Conservation (phyloP, 2,329 filamentous ascomycete species). For the Aspergillus pseudotamarii region DNA sequence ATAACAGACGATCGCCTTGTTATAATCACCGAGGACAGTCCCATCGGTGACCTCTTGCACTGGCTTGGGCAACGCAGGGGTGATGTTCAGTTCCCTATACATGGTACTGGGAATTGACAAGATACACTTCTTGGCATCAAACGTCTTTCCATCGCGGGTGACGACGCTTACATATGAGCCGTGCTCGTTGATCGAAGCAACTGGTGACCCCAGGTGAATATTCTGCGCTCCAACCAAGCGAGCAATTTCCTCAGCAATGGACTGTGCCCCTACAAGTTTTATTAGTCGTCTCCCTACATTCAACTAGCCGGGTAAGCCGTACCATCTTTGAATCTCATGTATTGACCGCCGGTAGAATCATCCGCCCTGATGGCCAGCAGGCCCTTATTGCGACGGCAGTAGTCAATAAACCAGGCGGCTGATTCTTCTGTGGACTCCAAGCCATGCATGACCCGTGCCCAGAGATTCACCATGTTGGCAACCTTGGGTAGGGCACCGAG, state of each 20-base stretch:
- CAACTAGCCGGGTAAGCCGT: not conserved
- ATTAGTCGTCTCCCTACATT: not conserved
- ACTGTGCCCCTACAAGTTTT: not conserved
- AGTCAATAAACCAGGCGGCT: constrained; percentile 43
- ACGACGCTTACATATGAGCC: not conserved
- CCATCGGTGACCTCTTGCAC: not conserved
- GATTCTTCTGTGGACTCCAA: constrained; percentile 41
- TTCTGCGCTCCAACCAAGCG: not conserved
- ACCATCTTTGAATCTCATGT: constrained; percentile 34
- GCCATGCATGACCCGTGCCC: constrained; percentile 43
- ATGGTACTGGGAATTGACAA: not conserved
- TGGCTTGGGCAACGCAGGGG: not conserved
- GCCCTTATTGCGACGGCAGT: constrained; percentile 40
- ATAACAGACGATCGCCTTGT: not conserved
- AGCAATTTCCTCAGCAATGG: not conserved
- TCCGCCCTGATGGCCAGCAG: constrained; percentile 41
- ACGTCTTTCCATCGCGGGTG: not conserved
- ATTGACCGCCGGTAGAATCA: constrained; percentile 40
- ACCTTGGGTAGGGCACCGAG: constrained; percentile 36
- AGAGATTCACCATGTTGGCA: constrained; percentile 39
- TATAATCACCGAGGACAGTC: not conserved
- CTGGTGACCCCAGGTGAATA: not conserved
- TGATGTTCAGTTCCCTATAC: not conserved
- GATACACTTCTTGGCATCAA: not conserved
- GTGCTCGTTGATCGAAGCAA: not conserved